These are phyloP conservation scores for Colletotrichum eleusines DNA, from an alignment of 2,329 filamentous ascomycete genomes.

Conservation along the genomic window DNA sequence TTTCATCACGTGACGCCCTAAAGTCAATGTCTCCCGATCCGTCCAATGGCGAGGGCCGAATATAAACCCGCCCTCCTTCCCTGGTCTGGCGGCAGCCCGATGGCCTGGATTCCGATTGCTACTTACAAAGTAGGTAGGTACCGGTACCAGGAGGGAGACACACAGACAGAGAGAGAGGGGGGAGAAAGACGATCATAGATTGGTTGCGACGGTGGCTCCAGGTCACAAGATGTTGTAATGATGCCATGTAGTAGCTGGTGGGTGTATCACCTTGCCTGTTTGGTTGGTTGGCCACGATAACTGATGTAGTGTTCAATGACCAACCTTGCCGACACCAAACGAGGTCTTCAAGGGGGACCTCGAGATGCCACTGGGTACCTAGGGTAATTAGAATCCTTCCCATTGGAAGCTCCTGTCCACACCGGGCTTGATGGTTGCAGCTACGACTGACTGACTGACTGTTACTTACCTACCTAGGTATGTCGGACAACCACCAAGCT, in stretches of 20 bases:
- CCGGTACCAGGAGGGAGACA: not conserved
- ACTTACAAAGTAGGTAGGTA: not conserved
- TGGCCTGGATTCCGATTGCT: not conserved
- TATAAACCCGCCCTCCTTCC: not conserved
- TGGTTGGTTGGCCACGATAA: not conserved
- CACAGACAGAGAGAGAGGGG: too few relatives aligned
- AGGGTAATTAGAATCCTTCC: not conserved
- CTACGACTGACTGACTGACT: too few relatives aligned
- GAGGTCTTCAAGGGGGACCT: not conserved
- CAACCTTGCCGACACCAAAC: not conserved
- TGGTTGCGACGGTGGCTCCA: not conserved
- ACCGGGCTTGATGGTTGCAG: not conserved
- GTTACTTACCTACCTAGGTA: too few relatives aligned
- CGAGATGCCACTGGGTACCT: not conserved
- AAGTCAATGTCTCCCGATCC: constrained; percentile 25
- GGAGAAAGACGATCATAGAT: not conserved
- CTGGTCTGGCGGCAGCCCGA: not conserved
- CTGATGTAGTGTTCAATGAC: not conserved
- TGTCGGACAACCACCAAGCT: not conserved
- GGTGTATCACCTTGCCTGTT: not conserved
- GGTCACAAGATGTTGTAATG: too few relatives aligned
- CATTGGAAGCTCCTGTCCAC: not conserved
- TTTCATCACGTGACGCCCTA: constrained; percentile 33
- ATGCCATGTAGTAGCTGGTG: not conserved
- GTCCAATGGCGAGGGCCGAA: constrained; percentile 29